phyloP scores from a whole-genome alignment of 148 eudicot genomes.

The Linanthus parryae region DNA sequence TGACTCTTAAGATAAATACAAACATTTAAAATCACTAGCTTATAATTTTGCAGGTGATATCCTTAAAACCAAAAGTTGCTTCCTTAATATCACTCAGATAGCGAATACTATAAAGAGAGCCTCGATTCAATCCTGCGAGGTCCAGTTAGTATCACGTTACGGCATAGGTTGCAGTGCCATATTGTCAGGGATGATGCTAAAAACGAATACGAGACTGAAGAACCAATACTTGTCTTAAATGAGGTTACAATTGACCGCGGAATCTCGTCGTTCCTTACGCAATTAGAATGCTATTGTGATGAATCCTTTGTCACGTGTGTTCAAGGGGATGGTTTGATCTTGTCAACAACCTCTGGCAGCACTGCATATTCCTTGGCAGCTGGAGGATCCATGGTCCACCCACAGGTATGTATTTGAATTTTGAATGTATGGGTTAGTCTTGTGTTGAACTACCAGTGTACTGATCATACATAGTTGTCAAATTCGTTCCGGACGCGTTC shows the following conservation, averaged over 20 bases:
- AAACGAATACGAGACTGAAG: conserved; percentile 68
- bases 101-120: conserved; percentile 75
- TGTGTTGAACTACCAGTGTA: not conserved
- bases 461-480: not conserved
- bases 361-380: conserved; percentile 98
- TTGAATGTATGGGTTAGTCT: too few species aligned
- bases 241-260: conserved; percentile 98
- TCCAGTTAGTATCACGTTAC: conserved; percentile 77
- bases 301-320: conserved; percentile 83
- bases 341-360: conserved; percentile 95
- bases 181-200: conserved; percentile 69
- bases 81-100: conserved; percentile 68
- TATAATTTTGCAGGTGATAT: conserved; percentile 1
- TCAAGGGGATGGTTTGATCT: conserved; percentile 93
- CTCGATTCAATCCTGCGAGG: conserved; percentile 68
- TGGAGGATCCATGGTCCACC: conserved; percentile 99
- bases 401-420: conserved; percentile 56
- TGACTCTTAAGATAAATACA: too few species aligned
- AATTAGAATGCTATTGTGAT: conserved; percentile 92
- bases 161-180: conserved; percentile 86
- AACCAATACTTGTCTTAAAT: conserved; percentile 74
- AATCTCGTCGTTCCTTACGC: conserved; percentile 83
- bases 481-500: not conserved
- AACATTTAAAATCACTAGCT: not conserved
- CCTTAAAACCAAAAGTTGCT: conserved; percentile 1